Evolutionary conservation across 257 asterid genomes (phyloP).

Genomic region (Ajuga chamaepitys): DNA sequence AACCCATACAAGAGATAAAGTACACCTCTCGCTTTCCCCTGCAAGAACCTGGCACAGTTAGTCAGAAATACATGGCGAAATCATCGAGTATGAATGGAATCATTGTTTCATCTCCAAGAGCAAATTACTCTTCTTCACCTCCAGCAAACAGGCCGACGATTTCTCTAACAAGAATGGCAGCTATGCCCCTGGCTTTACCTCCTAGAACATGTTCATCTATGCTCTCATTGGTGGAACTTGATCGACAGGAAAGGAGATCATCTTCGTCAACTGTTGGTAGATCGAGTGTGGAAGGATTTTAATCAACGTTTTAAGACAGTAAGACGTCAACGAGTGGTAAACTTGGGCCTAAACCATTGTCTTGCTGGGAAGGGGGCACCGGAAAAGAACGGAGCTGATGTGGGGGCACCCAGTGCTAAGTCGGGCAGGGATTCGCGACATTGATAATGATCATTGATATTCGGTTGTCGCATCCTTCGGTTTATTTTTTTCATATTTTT

Average conservation of each 20-base stretch:
- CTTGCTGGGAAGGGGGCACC: too few relatives aligned
- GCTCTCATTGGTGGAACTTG: conserved; percentile 39
- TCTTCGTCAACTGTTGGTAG: conserved; percentile 40
- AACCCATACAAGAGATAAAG: conserved; percentile 66
- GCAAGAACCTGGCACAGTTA: conserved; percentile 63
- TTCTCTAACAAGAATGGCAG: conserved; percentile 30
- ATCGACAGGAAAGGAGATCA: conserved; percentile 43
- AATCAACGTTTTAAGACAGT: too few relatives aligned
- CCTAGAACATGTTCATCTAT: conserved; percentile 43
- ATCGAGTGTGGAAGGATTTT: conserved; percentile 58
- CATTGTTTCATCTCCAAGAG: conserved; percentile 31
- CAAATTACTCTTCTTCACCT: conserved; percentile 43
- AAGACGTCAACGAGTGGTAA: too few relatives aligned
- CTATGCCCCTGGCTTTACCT: conserved; percentile 33
- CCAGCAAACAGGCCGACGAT: conserved; percentile 31
- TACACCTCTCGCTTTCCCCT: conserved; percentile 73
- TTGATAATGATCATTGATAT: conserved; percentile 26
- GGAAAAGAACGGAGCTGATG: too few relatives aligned
- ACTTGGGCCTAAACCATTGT: too few relatives aligned
- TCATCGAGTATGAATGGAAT: conserved; percentile 64
- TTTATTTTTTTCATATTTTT: background rate
- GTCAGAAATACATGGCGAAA: conserved; percentile 53
- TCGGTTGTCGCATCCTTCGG: conserved; percentile 14
- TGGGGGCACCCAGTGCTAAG: too few relatives aligned
- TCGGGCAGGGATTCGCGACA: too few relatives aligned